Percentiles rank a stretch among this genome's conserved stretches.
Conservation (phyloP, 768 basidiomycete species). For the Asterophora lycoperdoides region DNA sequence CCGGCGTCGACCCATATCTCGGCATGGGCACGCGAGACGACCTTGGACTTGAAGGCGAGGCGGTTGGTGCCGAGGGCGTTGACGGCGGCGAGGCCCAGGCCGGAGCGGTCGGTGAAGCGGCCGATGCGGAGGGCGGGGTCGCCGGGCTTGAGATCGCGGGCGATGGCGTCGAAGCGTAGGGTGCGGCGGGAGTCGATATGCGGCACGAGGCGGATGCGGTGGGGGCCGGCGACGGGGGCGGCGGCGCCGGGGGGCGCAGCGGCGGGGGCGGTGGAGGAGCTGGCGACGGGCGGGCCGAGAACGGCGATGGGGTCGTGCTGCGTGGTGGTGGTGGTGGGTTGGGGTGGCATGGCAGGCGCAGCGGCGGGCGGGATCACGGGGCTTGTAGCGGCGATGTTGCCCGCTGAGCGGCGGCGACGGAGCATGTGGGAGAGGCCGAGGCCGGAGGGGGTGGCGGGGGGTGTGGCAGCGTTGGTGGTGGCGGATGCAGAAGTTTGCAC, state of each 20-base stretch:
- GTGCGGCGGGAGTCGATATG: conserved; percentile 89
- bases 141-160: conserved; percentile 72
- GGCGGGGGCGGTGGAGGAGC: conserved; percentile 8
- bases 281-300: not conserved
- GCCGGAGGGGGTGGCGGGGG: conserved; percentile 23
- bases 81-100: conserved; percentile 58
- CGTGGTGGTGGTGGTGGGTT: conserved; percentile 1
- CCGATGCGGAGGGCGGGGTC: conserved; percentile 81
- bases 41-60: conserved; percentile 93
- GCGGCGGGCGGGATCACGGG: conserved; percentile 9
- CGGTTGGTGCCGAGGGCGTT: conserved; percentile 73
- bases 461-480: conserved; percentile 15
- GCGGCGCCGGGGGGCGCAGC: not conserved
- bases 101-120: conserved; percentile 87
- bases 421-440: conserved; percentile 61
- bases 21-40: conserved; percentile 90
- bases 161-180: conserved; percentile 89
- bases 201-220: conserved; percentile 91
- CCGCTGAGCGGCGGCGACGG: conserved; percentile 61
- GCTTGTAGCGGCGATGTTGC: conserved; percentile 37
- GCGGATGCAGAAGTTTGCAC: conserved; percentile 31
- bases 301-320: no score
- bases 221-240: conserved; percentile 15
- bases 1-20: conserved; percentile 84
- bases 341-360: conserved; percentile 10